These are phyloP conservation scores for Hemileccinum impolitum DNA, from an alignment of 768 basidiomycete genomes.

Conservation along the genomic window DNA sequence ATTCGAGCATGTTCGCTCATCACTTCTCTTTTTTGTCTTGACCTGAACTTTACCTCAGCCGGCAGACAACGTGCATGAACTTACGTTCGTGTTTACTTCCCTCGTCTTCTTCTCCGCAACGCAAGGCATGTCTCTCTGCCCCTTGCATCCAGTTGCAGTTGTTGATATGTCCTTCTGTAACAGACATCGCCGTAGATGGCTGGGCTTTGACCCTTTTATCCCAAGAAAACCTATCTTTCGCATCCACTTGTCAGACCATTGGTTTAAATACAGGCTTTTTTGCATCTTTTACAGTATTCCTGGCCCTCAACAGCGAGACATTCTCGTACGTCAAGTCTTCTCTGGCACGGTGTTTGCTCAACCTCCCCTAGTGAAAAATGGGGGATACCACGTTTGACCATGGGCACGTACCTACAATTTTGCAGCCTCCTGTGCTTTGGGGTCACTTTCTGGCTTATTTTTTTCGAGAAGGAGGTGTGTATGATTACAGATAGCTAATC, in stretches of 20 bases:
- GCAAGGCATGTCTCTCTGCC: conserved; percentile 60
- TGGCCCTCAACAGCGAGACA: conserved; percentile 92
- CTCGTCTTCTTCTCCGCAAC: conserved; percentile 96
- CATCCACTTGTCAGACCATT: conserved; percentile 97
- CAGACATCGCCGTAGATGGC: conserved; percentile 97
- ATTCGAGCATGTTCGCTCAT: conserved; percentile 63
- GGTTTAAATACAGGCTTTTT: conserved; percentile 96
- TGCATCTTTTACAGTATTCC: conserved; percentile 93
- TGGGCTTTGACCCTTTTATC: conserved; percentile 87
- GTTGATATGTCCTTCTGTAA: conserved; percentile 13
- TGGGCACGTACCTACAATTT: conserved; percentile 81
- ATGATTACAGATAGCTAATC: background rate
- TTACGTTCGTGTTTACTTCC: conserved; percentile 83
- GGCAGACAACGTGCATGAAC: conserved; percentile 66
- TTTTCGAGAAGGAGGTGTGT: conserved; percentile 86
- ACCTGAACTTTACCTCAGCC: conserved; percentile 51
- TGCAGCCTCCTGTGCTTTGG: conserved; percentile 78
- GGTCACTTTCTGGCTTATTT: conserved; percentile 84
- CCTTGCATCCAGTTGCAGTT: background rate
- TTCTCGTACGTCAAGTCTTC: conserved; percentile 59
- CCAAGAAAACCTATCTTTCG: conserved; percentile 90
- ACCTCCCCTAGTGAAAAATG: conserved; percentile 57
- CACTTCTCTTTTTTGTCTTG: conserved; percentile 2
- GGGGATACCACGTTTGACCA: conserved; percentile 68
- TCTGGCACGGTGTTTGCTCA: conserved; percentile 7